Base-by-base conservation (phyloP, 805 yeast species). In the Hanseniaspora hatyaiensis region DNA sequence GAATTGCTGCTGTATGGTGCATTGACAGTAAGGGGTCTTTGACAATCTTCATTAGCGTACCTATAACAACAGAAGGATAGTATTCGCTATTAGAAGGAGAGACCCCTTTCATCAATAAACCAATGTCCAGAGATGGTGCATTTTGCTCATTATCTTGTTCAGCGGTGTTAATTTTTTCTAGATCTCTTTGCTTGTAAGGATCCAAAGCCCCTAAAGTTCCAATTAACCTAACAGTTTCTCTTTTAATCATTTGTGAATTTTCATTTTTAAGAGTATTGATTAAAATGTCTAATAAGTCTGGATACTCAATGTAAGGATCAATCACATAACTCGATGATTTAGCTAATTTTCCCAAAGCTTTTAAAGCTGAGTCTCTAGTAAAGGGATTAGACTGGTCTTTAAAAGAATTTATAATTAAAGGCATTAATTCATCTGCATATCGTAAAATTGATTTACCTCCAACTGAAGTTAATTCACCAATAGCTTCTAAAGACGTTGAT, bases 201-300 rank as follows among this genome's bases (percentile, higher is more conserved):
- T 92, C 98, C 40, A 92, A 67, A 0, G 98, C 98, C 53, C 99
- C 99, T 34, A 92, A 67, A 29, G 88, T 87, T 59, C 99, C 99
- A 49, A 92, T 68, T 20, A 92, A 65, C 53, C 89, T 73, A 1
- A 92, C 95, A 0, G 96, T 82, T 60, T 92, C 97, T 50, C 95
- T 69, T 57, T 92, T 76, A 6, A 85, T 78, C 3, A 74, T 66
- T 2, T 80, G 74, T 0, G 94, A 76, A 9, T 77, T 74, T 57
- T 89, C 96, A 50, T 87, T 77, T 53, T 83, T 83, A 48, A 92
- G 65, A 34, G 92, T 86, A 47, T 78, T 80, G 3, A 87, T 84
- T 28, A 92, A 66, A 62, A 85, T 76, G 6, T 89, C 87, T 34
- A 92, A 66, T 23, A 92, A 68, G 55, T 86, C 89, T 0, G 98